A percentile compares a stretch with the other conserved stretches of the same genome.
These are phyloP conservation scores for Paracoccidioides brasiliensis DNA, from an alignment of 2,329 filamentous ascomycete genomes.

Conservation along the genomic window DNA sequence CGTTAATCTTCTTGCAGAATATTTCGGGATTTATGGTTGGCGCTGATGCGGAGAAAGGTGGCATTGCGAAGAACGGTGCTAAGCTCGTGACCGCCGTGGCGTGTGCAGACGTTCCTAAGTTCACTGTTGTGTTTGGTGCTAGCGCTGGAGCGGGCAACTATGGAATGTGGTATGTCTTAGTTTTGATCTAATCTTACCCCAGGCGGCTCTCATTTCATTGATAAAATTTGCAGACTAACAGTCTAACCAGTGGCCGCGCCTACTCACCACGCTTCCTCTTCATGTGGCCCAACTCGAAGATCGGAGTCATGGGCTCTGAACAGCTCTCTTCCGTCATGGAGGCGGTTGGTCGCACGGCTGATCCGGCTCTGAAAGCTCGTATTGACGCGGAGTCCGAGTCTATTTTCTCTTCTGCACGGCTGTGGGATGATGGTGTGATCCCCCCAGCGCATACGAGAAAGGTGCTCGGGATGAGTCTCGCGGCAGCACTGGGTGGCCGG, in stretches of 20 bases:
- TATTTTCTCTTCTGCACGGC: conserved; percentile 69
- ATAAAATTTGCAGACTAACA: conserved; percentile 1
- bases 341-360: conserved; percentile 71
- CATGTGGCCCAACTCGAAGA: conserved; percentile 96
- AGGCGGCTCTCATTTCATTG: neutral
- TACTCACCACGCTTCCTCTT: conserved; percentile 86
- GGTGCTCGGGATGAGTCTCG: conserved; percentile 59
- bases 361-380: conserved; percentile 65
- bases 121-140: conserved; percentile 89
- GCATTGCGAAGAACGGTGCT: conserved; percentile 94
- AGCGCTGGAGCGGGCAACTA: conserved; percentile 94
- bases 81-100: conserved; percentile 93
- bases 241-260: conserved; percentile 54
- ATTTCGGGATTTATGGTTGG: conserved; percentile 99
- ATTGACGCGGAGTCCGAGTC: conserved; percentile 88
- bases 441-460: conserved; percentile 61
- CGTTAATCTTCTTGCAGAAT: conserved; percentile 88
- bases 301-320: conserved; percentile 91
- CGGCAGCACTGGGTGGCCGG: conserved; percentile 56
- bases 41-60: conserved; percentile 76
- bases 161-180: conserved; percentile 65
- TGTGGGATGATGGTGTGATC: conserved; percentile 86
- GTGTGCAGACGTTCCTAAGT: conserved; percentile 88
- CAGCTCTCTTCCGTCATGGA: conserved; percentile 90
- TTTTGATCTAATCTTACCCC: neutral